Percentiles rank a stretch among this genome's conserved stretches.
Conservation (phyloP, 2,329 filamentous ascomycete species). For the Hymenoscyphus fraxineus region DNA sequence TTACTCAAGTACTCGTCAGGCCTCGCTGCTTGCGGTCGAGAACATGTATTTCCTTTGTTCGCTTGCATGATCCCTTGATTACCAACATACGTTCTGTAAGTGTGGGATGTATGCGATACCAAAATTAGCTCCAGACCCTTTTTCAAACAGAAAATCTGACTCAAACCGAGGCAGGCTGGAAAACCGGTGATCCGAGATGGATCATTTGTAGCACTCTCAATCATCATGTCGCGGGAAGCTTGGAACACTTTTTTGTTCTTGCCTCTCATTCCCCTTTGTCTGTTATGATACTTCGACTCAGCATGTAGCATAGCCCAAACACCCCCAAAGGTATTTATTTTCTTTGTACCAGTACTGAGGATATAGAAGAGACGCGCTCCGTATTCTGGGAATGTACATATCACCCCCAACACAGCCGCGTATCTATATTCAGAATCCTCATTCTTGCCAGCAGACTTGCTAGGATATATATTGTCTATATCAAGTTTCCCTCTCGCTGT, state of each 20-base stretch:
- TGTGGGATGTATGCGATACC: not conserved
- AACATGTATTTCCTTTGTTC: conserved; percentile 6
- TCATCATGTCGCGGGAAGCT: conserved; percentile 11
- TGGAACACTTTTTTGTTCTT: conserved; percentile 1
- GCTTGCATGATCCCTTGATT: not conserved
- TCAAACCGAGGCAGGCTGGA: not conserved
- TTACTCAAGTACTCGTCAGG: not conserved
- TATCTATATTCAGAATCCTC: not conserved
- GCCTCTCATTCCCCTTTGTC: conserved; percentile 11
- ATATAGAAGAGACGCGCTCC: conserved; percentile 1
- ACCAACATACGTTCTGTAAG: not conserved
- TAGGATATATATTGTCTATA: not conserved
- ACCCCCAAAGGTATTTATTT: not conserved
- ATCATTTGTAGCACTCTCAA: conserved; percentile 8
- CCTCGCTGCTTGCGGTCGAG: conserved; percentile 3
- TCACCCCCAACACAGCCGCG: not conserved
- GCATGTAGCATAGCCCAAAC: conserved; percentile 9
- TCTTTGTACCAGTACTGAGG: conserved; percentile 13
- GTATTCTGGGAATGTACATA: conserved; percentile 4
- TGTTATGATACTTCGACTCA: not conserved
- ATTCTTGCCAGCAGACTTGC: not conserved
- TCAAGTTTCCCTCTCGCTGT: not conserved
- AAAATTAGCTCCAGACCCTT: not conserved
- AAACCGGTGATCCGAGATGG: conserved; percentile 5
- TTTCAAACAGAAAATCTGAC: not conserved